These are phyloP conservation scores for Arxiozyma bovina DNA, from an alignment of 1,139 yeast species.

Conservation along the genomic window DNA sequence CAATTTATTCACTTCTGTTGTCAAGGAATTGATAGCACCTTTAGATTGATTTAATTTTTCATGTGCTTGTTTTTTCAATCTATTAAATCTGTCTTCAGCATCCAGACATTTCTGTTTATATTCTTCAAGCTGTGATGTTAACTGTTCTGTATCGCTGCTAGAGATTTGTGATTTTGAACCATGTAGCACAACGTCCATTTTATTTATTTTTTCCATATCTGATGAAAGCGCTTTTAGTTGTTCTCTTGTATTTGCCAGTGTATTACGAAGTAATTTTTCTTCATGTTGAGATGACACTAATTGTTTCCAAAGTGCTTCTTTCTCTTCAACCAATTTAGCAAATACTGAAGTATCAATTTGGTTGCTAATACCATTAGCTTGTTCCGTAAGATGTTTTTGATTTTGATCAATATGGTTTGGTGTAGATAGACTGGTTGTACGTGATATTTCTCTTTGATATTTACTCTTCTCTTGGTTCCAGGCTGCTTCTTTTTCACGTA, in stretches of 20 bases:
- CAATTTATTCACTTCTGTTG: conserved; percentile 10
- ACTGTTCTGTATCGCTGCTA: conserved; percentile 18
- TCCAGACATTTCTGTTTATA: conserved; percentile 22
- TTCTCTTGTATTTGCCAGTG: background rate
- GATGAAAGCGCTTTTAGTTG: background rate
- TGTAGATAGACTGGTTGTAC: background rate
- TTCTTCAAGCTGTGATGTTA: background rate
- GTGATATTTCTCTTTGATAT: background rate
- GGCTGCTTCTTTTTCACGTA: background rate
- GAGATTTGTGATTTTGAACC: background rate
- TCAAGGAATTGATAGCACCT: conserved; percentile 23
- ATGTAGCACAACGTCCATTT: background rate
- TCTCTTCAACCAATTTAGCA: background rate
- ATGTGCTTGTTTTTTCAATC: conserved; percentile 31
- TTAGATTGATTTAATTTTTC: conserved; percentile 35
- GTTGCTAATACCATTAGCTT: background rate
- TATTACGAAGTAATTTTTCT: background rate
- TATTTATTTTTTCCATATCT: background rate
- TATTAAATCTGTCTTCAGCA: conserved; percentile 30
- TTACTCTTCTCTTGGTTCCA: background rate
- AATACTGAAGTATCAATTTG: background rate
- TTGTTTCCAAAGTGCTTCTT: conserved; percentile 1
- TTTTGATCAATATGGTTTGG: background rate
- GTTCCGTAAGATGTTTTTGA: background rate
- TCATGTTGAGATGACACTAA: conserved; percentile 1